Percentiles rank a stretch among this genome's conserved stretches.
Conservation (phyloP, 495 filamentous ascomycete species). For the Lophium mytilinum region DNA sequence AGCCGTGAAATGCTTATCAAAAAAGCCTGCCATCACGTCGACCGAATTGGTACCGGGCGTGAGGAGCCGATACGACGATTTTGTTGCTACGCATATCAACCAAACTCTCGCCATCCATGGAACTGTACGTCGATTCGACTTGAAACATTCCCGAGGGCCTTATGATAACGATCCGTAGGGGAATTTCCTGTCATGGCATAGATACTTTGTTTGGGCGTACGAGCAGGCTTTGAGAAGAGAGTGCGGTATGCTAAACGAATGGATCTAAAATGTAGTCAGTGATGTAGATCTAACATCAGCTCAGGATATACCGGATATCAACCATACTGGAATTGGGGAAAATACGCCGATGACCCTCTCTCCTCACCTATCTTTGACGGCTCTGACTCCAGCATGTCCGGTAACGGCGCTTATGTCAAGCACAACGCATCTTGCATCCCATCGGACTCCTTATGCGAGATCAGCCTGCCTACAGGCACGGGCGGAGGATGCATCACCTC, state of each 20-base stretch:
- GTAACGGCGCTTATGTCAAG: conserved; percentile 40
- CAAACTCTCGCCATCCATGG: conserved; percentile 55
- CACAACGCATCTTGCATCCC: conserved; percentile 17
- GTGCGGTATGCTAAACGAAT: no score
- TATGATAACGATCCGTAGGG: conserved; percentile 32
- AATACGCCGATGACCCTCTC: conserved; percentile 31
- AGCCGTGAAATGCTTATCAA: conserved; percentile 56
- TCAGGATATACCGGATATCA: conserved; percentile 53
- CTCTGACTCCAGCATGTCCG: conserved; percentile 36
- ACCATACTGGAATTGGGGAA: conserved; percentile 49
- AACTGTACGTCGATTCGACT: conserved; percentile 36
- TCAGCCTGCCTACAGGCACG: conserved; percentile 26
- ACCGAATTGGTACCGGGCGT: conserved; percentile 40
- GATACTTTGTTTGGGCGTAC: conserved; percentile 55
- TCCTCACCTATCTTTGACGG: conserved; percentile 43
- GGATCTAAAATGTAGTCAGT: no score
- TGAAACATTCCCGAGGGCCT: neutral
- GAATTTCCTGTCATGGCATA: conserved; percentile 63
- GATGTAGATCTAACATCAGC: no score
- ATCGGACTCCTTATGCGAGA: conserved; percentile 7
- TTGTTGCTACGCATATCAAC: conserved; percentile 59
- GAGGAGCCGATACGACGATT: conserved; percentile 60
- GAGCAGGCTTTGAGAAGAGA: conserved; percentile 62
- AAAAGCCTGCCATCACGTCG: conserved; percentile 41
- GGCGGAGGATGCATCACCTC: conserved; percentile 31